Conservation (phyloP, 148 eudicot species). For the Chenopodium berlandieri region DNA sequence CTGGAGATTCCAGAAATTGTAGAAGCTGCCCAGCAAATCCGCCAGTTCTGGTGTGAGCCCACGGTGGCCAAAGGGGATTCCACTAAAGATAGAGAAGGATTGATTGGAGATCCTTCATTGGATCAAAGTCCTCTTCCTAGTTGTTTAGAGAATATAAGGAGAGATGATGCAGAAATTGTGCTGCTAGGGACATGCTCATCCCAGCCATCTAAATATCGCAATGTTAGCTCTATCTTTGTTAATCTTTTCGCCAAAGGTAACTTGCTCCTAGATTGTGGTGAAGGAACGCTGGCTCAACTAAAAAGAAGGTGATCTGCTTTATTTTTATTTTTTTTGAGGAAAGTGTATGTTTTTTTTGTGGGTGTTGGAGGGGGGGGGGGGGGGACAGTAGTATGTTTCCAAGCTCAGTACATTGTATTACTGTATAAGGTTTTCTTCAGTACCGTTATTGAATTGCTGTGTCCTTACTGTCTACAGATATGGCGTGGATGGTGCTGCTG, state of each 20-base stretch:
- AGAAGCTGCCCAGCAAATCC: slow-evolving; percentile 60
- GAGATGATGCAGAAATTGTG: slow-evolving; percentile 93
- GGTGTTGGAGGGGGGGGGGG: too few relatives aligned
- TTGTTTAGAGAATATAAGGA: slow-evolving; percentile 71
- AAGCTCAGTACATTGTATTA: background rate
- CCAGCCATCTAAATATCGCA: slow-evolving; percentile 92
- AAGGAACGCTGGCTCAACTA: slow-evolving; percentile 91
- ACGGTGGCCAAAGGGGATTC: slow-evolving; percentile 16
- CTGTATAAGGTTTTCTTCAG: background rate
- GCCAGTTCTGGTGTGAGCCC: slow-evolving; percentile 40
- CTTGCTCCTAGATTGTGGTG: slow-evolving; percentile 88
- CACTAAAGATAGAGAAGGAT: slow-evolving; percentile 20
- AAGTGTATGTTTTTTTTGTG: too few relatives aligned
- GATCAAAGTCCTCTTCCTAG: slow-evolving; percentile 52
- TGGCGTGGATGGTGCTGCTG: slow-evolving; percentile 82
- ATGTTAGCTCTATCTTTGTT: slow-evolving; percentile 78
- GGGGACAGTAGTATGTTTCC: background rate
- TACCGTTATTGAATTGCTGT: background rate
- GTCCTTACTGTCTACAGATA: slow-evolving; percentile 40
- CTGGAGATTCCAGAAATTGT: slow-evolving; percentile 73
- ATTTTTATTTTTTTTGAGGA: too few relatives aligned
- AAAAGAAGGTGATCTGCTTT: slow-evolving; percentile 64
- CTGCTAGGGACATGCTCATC: slow-evolving; percentile 94
- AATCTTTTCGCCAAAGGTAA: slow-evolving; percentile 86
- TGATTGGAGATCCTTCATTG: slow-evolving; percentile 51